Percentiles rank a stretch among this genome's conserved stretches.
Conservation (phyloP, 2,329 filamentous ascomycete genomes). For the Metarhizium sp. region DNA sequence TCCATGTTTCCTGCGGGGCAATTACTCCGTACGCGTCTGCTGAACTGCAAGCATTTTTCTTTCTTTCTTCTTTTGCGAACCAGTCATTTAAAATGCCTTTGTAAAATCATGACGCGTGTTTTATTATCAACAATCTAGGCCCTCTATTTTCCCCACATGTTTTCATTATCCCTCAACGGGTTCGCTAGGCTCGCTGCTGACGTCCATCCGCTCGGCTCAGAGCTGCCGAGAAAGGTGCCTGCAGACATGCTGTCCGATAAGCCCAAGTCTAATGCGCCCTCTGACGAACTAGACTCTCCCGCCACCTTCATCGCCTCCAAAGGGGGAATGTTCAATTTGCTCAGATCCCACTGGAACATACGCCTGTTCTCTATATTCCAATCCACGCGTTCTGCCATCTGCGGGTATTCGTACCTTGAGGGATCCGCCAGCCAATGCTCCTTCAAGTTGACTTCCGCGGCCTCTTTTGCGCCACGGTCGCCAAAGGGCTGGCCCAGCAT, state of each 20-base stretch:
- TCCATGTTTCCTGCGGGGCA: too few relatives aligned
- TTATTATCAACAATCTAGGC: too few relatives aligned
- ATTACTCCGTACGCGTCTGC: too few relatives aligned
- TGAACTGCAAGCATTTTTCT: too few relatives aligned
- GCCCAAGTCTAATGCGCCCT: neutral
- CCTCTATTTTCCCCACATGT: neutral
- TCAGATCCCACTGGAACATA: neutral
- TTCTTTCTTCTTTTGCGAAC: too few relatives aligned
- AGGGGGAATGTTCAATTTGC: neutral
- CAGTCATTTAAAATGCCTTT: too few relatives aligned
- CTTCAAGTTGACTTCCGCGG: neutral
- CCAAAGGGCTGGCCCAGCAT: neutral
- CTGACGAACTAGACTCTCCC: neutral
- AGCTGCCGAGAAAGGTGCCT: neutral
- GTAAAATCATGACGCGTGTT: too few relatives aligned
- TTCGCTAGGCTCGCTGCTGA: neutral
- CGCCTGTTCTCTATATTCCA: neutral
- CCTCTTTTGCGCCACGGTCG: neutral
- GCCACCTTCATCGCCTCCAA: neutral
- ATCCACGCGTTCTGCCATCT: neutral
- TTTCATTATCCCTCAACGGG: neutral
- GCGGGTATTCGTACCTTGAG: neutral
- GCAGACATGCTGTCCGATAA: neutral
- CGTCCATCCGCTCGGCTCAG: slow-evolving; percentile 3
- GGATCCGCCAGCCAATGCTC: neutral